Evolutionary conservation across 2,329 filamentous ascomycete genomes (phyloP), one percentile per base, ranked within the genome.

Genomic region (Alternaria viburni): DNA sequence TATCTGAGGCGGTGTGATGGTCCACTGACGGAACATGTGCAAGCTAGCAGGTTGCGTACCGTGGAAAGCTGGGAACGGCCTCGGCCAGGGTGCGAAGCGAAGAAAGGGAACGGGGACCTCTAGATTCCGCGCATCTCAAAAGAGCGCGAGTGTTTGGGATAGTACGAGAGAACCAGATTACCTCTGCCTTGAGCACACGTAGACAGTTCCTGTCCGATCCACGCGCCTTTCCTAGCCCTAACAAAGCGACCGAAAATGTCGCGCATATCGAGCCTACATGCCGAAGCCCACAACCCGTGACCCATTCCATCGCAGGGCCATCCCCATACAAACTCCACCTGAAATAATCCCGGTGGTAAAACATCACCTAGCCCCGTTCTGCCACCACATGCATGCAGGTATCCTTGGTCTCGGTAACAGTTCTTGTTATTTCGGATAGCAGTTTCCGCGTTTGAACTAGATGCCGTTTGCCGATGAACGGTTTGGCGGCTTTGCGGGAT

Each of bases 391-490:
- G 36, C 36, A 41, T 41, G 36, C 36, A 41, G 36, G 36, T 41
- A 41, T 41, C 36, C 36, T 41, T 41, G 36, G 36, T 41, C 36
- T 41, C 36, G 36, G 36, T 41, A 41, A 41, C n/a, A 17, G 17
- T 45, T 45, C 17, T 45, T 45, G 17, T 45, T 51, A 36, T 36
- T 21, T 52, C 49, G 49, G 49, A 52, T 52, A 52, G 49, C 49
- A 52, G 49, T 52, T 52, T 36, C 49, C 49, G 28, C 2, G 28
- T 52, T 25, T 36, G 49, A 52, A 52, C 49, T 52, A 54, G 36
- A 23, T 54, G 36, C 52, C 52, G 52, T 44, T 44, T 54, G 52
- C 52, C 52, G 52, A 54, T 44, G 52, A 54, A 54, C 52, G 52
- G 52, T 54, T 54, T 44, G 36, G 52, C 49, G 49, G 49, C 49